Conservation (phyloP, 2,329 filamentous ascomycete species). For the Ceratocystis cacaofunesta region DNA sequence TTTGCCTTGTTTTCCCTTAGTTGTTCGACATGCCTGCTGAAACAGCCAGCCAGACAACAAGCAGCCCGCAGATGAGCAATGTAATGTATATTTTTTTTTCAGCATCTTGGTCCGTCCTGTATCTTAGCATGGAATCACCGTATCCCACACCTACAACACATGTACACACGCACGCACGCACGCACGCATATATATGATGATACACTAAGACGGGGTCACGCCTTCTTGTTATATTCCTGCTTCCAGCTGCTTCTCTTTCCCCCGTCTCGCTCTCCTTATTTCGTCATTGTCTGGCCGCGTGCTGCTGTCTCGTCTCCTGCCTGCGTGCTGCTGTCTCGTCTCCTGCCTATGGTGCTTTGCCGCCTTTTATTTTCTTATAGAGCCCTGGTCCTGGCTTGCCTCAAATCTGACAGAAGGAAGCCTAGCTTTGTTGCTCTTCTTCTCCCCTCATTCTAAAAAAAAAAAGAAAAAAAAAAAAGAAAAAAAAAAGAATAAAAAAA, state of each 20-base stretch:
- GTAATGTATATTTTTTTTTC: background rate
- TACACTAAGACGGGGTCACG: background rate
- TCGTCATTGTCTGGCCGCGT: background rate
- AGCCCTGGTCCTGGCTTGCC: slow-evolving; percentile 1
- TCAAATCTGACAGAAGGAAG: slow-evolving; percentile 5
- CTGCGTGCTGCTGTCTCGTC: too few relatives aligned
- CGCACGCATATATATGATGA: background rate
- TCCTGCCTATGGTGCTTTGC: too few relatives aligned
- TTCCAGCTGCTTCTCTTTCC: background rate
- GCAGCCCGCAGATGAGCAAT: background rate
- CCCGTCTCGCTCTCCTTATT: background rate
- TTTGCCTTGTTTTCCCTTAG: background rate
- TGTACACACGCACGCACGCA: background rate
- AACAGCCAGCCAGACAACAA: background rate
- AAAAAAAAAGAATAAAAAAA: background rate
- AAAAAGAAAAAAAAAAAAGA: background rate
- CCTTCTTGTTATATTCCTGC: background rate
- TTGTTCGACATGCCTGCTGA: background rate
- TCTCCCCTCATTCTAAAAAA: background rate
- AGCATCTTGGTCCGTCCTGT: background rate
- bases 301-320: too few relatives aligned
- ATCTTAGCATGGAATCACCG: background rate
- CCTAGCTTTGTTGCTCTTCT: background rate
- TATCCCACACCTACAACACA: too few relatives aligned
- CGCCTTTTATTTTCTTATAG: background rate